Evolutionary conservation across 2,329 filamentous ascomycete genomes (phyloP).

Genomic region (Botrytis squamosa): DNA sequence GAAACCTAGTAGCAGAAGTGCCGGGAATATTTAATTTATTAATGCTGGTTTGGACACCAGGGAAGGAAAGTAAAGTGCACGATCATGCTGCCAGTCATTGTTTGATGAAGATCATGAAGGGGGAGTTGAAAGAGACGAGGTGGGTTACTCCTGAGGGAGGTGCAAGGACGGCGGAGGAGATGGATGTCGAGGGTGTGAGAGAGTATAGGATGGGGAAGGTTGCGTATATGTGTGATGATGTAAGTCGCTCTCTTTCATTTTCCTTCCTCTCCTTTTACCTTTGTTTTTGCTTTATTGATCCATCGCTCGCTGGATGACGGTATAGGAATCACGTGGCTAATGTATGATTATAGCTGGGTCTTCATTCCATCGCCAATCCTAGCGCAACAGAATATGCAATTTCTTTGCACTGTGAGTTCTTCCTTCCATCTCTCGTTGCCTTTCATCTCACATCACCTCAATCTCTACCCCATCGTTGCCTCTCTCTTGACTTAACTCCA

Average conservation of each 20-base stretch:
- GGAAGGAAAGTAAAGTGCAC: conserved; percentile 80
- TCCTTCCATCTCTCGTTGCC: background rate
- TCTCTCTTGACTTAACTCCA: background rate
- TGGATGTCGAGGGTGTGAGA: conserved; percentile 47
- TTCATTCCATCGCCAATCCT: conserved; percentile 80
- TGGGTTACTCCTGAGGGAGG: conserved; percentile 47
- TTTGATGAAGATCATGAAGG: conserved; percentile 85
- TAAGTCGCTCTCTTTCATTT: conserved; percentile 17
- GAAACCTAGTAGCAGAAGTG: conserved; percentile 85
- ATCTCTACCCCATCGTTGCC: background rate
- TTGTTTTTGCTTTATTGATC: background rate
- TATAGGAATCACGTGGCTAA: background rate
- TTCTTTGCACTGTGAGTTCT: conserved; percentile 63
- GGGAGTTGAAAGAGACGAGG: conserved; percentile 74
- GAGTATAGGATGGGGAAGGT: conserved; percentile 70
- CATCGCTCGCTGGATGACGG: background rate
- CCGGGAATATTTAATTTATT: conserved; percentile 67
- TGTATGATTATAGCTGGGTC: conserved; percentile 54
- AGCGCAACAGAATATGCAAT: conserved; percentile 72
- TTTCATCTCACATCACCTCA: background rate
- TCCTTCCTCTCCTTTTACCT: background rate
- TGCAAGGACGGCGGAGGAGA: conserved; percentile 23
- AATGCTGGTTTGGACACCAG: conserved; percentile 85
- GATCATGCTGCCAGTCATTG: conserved; percentile 89
- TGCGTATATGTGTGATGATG: conserved; percentile 84